Evolutionary conservation across 108 stramenopile genomes (phyloP), one percentile per base, ranked within the genome.

Genomic region (Cyclostephanos tholiformis): DNA sequence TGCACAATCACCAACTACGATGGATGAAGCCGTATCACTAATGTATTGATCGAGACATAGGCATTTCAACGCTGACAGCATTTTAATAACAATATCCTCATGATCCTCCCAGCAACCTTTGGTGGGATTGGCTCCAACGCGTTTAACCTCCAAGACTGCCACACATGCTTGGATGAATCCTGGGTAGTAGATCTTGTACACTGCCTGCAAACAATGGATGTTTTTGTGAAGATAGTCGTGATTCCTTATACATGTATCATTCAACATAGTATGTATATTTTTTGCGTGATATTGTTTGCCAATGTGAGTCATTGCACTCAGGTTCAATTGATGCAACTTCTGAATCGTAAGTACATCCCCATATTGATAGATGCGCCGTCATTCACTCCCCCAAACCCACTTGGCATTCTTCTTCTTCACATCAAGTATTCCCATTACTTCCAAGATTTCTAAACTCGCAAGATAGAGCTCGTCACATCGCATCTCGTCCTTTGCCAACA

Each of bases 91-190:
- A 5, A 58, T 2, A 25, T 29, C 27, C 13, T 58, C 57, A 12
- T 58, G 57, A 29, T 58, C 16, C 4, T 11, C 1, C 57, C 57
- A 58, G 2, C 2, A 1, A 1, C 57, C 57, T 29, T 58, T 32
- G 11, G 57, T 58, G 0, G 57, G 57, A 29, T 58, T 29, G n/a
- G 2, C 2, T 23, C 25, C 11, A 12, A 56, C 23, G 1, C 25
- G 20, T 13, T 19, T 56, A 1, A 13, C 1, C 3, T 27, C 51
- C 26, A 67, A 30, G 11, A 51, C n/a, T n/a, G 4, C 4, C 10
- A 19, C 51, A 11, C 32, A 27, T 27, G 51, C 51, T 32, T 67
- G 66, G 3, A 67, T 27, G 53, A 67, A 67, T 30, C 51, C 66
- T 3, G 35, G 32, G 38, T 67, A 67, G 32, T 35, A 67, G 2